phyloP scores from a whole-genome alignment of 257 asterid species.

The Fraxinus excelsior region DNA sequence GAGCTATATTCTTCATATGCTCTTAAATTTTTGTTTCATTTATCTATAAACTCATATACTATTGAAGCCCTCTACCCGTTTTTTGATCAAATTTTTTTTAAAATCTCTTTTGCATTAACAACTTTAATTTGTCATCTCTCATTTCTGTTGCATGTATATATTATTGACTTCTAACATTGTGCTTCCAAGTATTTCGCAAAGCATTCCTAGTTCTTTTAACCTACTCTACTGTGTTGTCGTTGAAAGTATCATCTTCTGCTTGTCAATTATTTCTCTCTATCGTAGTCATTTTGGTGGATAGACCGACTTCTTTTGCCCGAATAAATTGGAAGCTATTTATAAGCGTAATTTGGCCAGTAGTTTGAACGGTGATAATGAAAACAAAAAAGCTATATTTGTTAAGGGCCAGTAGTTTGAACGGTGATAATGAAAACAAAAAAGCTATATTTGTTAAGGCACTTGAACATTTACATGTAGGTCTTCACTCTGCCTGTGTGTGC shows the following conservation, averaged over 20 bases:
- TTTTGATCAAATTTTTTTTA: neutral
- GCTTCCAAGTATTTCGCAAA: slow-evolving; percentile 7
- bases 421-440: no score
- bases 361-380: neutral
- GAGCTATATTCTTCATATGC: neutral
- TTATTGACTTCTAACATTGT: neutral
- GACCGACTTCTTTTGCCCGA: neutral
- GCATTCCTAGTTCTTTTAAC: neutral
- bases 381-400: neutral
- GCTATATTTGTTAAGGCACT: neutral
- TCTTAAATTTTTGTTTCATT: neutral
- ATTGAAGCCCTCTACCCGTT: neutral
- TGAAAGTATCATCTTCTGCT: neutral
- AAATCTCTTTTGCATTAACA: neutral
- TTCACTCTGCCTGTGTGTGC: neutral
- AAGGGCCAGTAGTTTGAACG: no score
- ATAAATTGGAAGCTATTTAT: neutral
- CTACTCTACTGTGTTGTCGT: neutral
- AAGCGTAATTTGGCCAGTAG: slow-evolving; percentile 9
- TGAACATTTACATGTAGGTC: neutral
- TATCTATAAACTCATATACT: neutral
- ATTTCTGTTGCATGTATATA: neutral
- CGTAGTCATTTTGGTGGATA: neutral
- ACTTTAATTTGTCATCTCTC: slow-evolving; percentile 1
- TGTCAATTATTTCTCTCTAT: neutral